Conservation (phyloP, 192 early-diverging fungal species). For the Funneliformis mosseae region DNA sequence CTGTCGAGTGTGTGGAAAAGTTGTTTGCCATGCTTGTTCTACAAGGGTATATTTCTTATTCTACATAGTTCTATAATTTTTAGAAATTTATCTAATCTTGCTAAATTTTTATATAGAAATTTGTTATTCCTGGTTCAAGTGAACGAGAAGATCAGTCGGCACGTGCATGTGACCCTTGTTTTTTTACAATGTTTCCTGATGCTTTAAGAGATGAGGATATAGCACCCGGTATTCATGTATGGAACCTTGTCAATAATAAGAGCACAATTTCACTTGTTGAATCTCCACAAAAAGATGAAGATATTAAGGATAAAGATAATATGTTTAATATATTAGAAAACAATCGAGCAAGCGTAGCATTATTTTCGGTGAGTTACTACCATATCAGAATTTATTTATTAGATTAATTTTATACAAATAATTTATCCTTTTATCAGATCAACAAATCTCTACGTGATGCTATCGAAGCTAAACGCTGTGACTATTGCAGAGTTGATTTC, state of each 20-base stretch:
- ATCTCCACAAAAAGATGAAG: conserved; percentile 30
- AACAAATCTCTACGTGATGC: conserved; percentile 31
- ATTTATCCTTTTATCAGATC: background rate
- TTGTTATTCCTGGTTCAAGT: conserved; percentile 40
- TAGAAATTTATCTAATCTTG: conserved; percentile 1
- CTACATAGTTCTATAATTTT: background rate
- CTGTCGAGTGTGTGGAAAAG: conserved; percentile 77
- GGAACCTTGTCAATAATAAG: conserved; percentile 2
- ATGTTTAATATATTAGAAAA: background rate
- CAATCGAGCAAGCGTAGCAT: background rate
- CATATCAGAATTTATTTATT: background rate
- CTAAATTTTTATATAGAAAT: conserved; percentile 36
- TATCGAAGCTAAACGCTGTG: conserved; percentile 39
- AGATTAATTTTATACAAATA: background rate
- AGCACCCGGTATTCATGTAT: conserved; percentile 29
- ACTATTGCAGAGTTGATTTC: conserved; percentile 44
- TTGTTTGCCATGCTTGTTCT: conserved; percentile 77
- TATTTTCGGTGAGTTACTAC: background rate
- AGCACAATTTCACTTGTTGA: background rate
- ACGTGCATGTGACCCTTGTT: conserved; percentile 48
- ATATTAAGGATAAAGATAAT: background rate
- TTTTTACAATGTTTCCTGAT: conserved; percentile 49
- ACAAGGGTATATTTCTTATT: conserved; percentile 53
- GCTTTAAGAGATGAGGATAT: conserved; percentile 25
- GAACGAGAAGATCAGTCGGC: conserved; percentile 41